A percentile compares a stretch with the other conserved stretches of the same genome.
Conservation (phyloP, 2,329 filamentous ascomycete genomes). For the Camptophora hylomeconis region DNA sequence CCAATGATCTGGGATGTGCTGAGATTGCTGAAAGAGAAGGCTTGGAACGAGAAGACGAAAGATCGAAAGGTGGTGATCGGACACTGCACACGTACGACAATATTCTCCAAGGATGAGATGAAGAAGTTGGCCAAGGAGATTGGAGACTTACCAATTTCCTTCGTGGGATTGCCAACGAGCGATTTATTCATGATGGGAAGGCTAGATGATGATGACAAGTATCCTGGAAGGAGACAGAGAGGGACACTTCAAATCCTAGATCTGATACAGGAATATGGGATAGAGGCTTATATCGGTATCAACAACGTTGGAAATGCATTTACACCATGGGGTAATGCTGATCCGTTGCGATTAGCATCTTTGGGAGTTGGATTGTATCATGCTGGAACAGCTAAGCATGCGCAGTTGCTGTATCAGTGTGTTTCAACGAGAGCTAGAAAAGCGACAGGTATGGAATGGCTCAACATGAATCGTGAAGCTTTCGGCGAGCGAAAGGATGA, state of each 20-base stretch:
- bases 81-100: constrained; percentile 54
- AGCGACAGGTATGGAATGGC: constrained; percentile 22
- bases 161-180: constrained; percentile 57
- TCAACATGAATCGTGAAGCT: constrained; percentile 1
- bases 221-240: constrained; percentile 28
- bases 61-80: constrained; percentile 47
- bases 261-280: constrained; percentile 44
- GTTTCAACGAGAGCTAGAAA: constrained; percentile 32
- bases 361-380: constrained; percentile 56
- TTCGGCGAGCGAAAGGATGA: constrained; percentile 6
- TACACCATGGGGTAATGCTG: constrained; percentile 54
- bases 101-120: constrained; percentile 41
- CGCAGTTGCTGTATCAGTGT: constrained; percentile 44
- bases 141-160: constrained; percentile 44
- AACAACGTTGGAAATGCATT: constrained; percentile 68
- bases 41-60: constrained; percentile 32
- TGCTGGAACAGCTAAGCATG: constrained; percentile 46
- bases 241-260: constrained; percentile 50
- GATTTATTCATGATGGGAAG: constrained; percentile 60
- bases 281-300: constrained; percentile 50
- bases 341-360: constrained; percentile 51
- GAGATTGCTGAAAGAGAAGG: constrained; percentile 32
- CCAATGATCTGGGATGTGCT: constrained; percentile 44
- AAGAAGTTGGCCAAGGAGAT: constrained; percentile 35
- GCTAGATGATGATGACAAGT: constrained; percentile 15